Conservation (phyloP, 345 rosid species). For the Gossypium stocksii region DNA sequence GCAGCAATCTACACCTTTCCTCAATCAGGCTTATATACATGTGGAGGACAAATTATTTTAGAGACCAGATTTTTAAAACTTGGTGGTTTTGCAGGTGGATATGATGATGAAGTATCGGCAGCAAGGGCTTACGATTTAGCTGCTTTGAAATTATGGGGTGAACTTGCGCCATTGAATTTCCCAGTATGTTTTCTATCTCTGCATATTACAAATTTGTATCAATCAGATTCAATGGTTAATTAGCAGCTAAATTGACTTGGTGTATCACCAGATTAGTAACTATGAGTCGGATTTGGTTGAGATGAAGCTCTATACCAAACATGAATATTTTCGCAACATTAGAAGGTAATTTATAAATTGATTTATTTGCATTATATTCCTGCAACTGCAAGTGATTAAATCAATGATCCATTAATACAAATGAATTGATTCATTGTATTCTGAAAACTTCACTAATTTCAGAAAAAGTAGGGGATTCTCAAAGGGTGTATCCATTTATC, state of each 20-base stretch:
- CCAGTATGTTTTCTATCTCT: constrained; percentile 13
- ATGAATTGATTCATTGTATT: neutral
- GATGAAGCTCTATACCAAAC: constrained; percentile 10
- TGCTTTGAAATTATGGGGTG: constrained; percentile 17
- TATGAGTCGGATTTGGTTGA: constrained; percentile 18
- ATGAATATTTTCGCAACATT: constrained; percentile 11
- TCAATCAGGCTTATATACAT: neutral
- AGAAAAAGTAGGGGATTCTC: constrained; percentile 18
- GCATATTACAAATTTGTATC: neutral
- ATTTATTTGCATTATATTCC: neutral
- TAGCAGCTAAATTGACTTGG: neutral
- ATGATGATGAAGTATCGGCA: constrained; percentile 12
- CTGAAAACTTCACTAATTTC: constrained; percentile 1
- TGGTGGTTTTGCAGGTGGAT: constrained; percentile 16
- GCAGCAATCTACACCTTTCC: neutral
- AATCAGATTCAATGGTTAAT: neutral
- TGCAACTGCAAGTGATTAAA: neutral
- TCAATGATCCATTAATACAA: neutral
- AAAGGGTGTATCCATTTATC: constrained; percentile 15
- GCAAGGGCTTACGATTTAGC: constrained; percentile 27
- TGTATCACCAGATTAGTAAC: constrained; percentile 5
- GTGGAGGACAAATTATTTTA: neutral
- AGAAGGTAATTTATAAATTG: constrained; percentile 9
- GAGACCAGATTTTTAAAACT: neutral
- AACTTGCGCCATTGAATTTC: constrained; percentile 9